These are phyloP conservation scores for Hypomontagnella monticulosa DNA, from an alignment of 495 filamentous ascomycete genomes.

Conservation along the genomic window DNA sequence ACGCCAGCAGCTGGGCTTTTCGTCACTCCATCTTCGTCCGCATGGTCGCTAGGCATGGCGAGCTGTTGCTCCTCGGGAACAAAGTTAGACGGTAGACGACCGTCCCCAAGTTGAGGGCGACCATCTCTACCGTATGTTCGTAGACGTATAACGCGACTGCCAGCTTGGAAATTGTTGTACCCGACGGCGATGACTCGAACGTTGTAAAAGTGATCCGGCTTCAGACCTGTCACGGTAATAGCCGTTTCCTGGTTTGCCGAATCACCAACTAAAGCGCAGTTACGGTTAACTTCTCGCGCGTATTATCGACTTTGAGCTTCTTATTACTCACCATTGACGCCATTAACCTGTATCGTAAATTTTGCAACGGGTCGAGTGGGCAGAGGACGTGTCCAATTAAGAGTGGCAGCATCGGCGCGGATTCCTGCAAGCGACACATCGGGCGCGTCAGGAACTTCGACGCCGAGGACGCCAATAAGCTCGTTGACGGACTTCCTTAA, in stretches of 20 bases:
- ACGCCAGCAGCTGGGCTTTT: slow-evolving; percentile 57
- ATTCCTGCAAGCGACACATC: slow-evolving; percentile 93
- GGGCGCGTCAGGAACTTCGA: slow-evolving; percentile 91
- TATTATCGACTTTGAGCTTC: neutral
- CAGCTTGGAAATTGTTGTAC: slow-evolving; percentile 87
- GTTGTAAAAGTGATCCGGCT: slow-evolving; percentile 88
- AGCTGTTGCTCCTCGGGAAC: slow-evolving; percentile 56
- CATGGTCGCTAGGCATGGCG: slow-evolving; percentile 48
- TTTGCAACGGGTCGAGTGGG: slow-evolving; percentile 81
- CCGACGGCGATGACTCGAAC: slow-evolving; percentile 91
- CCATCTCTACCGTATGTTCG: slow-evolving; percentile 68
- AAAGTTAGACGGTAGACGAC: slow-evolving; percentile 63
- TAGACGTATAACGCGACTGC: slow-evolving; percentile 84
- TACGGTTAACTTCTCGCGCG: slow-evolving; percentile 25
- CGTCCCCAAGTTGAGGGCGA: slow-evolving; percentile 64
- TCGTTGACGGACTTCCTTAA: slow-evolving; percentile 89
- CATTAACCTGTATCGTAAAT: slow-evolving; percentile 92
- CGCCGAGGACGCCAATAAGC: slow-evolving; percentile 86
- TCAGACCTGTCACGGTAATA: slow-evolving; percentile 85
- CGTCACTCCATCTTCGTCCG: slow-evolving; percentile 51
- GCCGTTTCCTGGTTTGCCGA: slow-evolving; percentile 85
- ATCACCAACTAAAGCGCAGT: slow-evolving; percentile 74
- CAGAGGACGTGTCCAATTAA: slow-evolving; percentile 88
- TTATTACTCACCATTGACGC: slow-evolving; percentile 76
- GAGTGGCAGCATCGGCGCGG: slow-evolving; percentile 82